A percentile compares a stretch with the other conserved stretches of the same genome.
Evolutionary conservation across 2,329 filamentous ascomycete genomes (phyloP).

Genomic region (Nigrospora sphaerica): DNA sequence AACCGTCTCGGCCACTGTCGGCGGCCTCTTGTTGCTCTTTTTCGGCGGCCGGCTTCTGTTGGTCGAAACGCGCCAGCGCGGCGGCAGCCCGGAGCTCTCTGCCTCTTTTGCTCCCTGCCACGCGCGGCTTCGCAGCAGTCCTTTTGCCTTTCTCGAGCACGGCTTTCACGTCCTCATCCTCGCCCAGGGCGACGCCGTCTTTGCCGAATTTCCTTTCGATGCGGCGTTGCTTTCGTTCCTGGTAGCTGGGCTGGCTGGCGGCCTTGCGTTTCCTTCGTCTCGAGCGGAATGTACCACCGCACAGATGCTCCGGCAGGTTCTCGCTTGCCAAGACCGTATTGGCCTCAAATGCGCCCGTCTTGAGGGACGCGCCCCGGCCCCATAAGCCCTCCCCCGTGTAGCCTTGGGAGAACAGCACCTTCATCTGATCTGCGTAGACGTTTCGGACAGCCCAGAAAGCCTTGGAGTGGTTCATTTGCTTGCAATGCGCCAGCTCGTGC

Average conservation of each 20-base stretch:
- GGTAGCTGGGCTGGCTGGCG: conserved; percentile 52
- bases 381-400: conserved; percentile 82
- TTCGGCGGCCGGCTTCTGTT: conserved; percentile 44
- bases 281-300: conserved; percentile 71
- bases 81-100: conserved; percentile 71
- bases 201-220: conserved; percentile 72
- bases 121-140: conserved; percentile 58
- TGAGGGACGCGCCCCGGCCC: conserved; percentile 62
- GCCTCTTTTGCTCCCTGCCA: conserved; percentile 67
- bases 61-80: conserved; percentile 65
- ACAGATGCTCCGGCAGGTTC: conserved; percentile 62
- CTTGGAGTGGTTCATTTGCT: conserved; percentile 83
- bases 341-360: conserved; percentile 51
- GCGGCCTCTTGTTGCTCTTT: conserved; percentile 29
- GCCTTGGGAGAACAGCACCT: conserved; percentile 57
- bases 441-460: conserved; percentile 78
- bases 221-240: conserved; percentile 64
- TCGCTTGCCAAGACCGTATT: conserved; percentile 47
- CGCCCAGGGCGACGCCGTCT: conserved; percentile 61
- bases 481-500: conserved; percentile 69
- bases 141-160: conserved; percentile 61
- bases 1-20: conserved; percentile 4
- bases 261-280: conserved; percentile 48
- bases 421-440: conserved; percentile 64
- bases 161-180: conserved; percentile 57